Evolutionary conservation across 129 eudicot genomes (phyloP).

Genomic region (Tanacetum coccineum): DNA sequence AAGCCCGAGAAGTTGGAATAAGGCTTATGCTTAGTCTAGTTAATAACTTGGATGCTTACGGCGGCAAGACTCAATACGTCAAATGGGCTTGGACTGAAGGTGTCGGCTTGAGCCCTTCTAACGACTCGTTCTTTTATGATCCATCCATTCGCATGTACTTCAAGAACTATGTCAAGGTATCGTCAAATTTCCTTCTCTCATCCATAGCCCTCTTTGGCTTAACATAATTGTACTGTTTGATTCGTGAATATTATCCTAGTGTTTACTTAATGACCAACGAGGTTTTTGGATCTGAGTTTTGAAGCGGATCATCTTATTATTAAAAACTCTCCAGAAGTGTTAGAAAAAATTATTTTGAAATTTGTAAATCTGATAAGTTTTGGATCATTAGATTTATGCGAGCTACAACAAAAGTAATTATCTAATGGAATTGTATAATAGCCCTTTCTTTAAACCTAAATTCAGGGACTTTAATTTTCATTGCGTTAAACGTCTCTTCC

Average conservation of each 20-base stretch:
- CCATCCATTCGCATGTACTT: constrained; percentile 85
- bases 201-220: neutral
- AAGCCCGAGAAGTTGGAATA: constrained; percentile 68
- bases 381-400: too few species aligned
- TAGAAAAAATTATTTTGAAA: too few species aligned
- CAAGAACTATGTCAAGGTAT: constrained; percentile 87
- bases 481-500: too few species aligned
- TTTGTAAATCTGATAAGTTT: too few species aligned
- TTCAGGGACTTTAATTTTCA: too few species aligned
- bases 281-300: too few species aligned
- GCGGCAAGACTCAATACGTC: constrained; percentile 93
- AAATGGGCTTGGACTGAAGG: constrained; percentile 98
- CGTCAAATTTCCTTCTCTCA: neutral
- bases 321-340: too few species aligned
- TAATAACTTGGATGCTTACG: constrained; percentile 85
- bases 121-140: constrained; percentile 88
- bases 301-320: too few species aligned
- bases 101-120: constrained; percentile 76
- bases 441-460: too few species aligned
- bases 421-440: too few species aligned
- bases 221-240: neutral
- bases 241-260: neutral
- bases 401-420: too few species aligned
- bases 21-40: constrained; percentile 78
- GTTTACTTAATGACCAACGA: neutral